Evolutionary conservation across 768 basidiomycete species (phyloP).

Genomic region (Boletus barrowsii): DNA sequence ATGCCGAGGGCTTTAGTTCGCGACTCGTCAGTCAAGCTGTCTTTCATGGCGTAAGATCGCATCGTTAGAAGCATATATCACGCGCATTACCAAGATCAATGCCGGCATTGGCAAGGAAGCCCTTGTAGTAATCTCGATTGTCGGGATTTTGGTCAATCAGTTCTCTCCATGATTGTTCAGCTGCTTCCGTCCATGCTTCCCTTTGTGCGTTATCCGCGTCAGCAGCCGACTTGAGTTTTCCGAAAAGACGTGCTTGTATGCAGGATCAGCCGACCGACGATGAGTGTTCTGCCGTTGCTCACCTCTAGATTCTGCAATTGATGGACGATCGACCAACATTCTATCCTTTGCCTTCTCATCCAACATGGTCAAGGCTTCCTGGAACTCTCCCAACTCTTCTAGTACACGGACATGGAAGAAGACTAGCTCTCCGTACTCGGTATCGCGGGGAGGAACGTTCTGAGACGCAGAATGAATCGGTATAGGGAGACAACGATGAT

Average conservation of each 20-base stretch:
- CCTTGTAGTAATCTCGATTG: slow-evolving; percentile 73
- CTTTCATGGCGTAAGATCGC: slow-evolving; percentile 26
- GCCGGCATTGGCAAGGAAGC: slow-evolving; percentile 64
- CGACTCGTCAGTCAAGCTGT: slow-evolving; percentile 45
- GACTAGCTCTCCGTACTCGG: slow-evolving; percentile 79
- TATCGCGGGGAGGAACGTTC: slow-evolving; percentile 76
- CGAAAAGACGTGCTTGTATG: slow-evolving; percentile 69
- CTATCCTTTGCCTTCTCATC: slow-evolving; percentile 63
- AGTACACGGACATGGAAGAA: slow-evolving; percentile 74
- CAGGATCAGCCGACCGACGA: slow-evolving; percentile 1
- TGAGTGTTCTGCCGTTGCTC: slow-evolving; percentile 4
- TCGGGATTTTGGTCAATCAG: slow-evolving; percentile 88
- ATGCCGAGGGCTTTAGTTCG: slow-evolving; percentile 51
- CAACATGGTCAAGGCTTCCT: slow-evolving; percentile 59
- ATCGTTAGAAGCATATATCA: background rate
- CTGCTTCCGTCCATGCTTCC: slow-evolving; percentile 52
- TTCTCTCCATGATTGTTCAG: slow-evolving; percentile 76
- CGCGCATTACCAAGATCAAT: slow-evolving; percentile 57
- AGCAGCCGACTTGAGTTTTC: slow-evolving; percentile 41
- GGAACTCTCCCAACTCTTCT: slow-evolving; percentile 65
- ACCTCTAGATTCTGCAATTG: slow-evolving; percentile 71
- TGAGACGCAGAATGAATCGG: slow-evolving; percentile 28
- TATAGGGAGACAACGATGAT: background rate
- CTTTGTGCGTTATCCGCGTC: slow-evolving; percentile 11
- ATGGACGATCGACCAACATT: slow-evolving; percentile 66